Conservation (phyloP, 345 rosid species). For the Salix udensis region DNA sequence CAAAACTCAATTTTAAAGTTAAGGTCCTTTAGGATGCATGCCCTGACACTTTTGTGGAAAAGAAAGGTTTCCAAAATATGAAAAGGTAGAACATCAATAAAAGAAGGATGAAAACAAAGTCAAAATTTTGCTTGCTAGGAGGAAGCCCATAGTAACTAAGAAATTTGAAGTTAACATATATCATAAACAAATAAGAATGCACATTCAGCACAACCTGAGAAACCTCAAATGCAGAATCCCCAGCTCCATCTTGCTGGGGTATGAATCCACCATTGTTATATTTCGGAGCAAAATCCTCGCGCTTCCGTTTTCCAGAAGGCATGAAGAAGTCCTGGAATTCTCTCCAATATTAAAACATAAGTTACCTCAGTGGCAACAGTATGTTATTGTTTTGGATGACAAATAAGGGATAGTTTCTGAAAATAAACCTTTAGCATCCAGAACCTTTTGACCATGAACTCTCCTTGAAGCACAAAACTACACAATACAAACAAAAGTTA, state of each 20-base stretch:
- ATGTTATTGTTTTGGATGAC: conserved; percentile 10
- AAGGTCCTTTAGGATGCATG: background rate
- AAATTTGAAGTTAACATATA: background rate
- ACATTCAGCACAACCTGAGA: conserved; percentile 33
- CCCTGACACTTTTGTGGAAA: background rate
- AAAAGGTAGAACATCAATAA: background rate
- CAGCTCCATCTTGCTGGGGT: conserved; percentile 97
- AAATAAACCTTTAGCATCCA: background rate
- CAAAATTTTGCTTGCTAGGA: background rate
- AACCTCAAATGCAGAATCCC: conserved; percentile 47
- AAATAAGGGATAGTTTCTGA: conserved; percentile 6
- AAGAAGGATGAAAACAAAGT: background rate
- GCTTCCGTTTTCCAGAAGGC: conserved; percentile 87
- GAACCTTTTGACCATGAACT: conserved; percentile 8
- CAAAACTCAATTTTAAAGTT: too few relatives aligned
- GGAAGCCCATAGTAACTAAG: background rate
- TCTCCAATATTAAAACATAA: conserved; percentile 26
- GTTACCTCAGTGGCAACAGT: conserved; percentile 13
- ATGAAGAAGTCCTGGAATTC: conserved; percentile 78
- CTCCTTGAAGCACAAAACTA: conserved; percentile 13
- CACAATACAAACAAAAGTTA: conserved; percentile 26
- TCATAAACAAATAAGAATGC: background rate
- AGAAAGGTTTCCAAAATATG: background rate
- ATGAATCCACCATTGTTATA: conserved; percentile 82
- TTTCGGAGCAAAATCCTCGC: conserved; percentile 65